A percentile compares a stretch with the other conserved stretches of the same genome.
Evolutionary conservation across 768 basidiomycete species (phyloP).

Genomic region (Austroboletus eburneus): DNA sequence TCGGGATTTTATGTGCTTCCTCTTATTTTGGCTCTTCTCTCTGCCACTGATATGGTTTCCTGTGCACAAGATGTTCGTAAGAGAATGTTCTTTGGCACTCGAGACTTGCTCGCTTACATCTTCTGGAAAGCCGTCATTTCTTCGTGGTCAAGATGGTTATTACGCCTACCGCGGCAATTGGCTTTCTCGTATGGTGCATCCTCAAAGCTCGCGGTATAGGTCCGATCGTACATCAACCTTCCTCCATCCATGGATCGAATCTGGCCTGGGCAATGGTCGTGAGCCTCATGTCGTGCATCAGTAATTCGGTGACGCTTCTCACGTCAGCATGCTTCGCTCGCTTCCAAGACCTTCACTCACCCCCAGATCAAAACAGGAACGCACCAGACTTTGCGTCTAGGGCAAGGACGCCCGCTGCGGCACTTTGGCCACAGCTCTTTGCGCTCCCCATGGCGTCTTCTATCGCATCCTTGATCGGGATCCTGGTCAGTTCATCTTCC

Average conservation of each 20-base stretch:
- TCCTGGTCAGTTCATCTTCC: constrained; percentile 77
- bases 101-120: constrained; percentile 2
- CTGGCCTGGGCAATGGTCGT: constrained; percentile 75
- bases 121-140: constrained; percentile 55
- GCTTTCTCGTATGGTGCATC: constrained; percentile 77
- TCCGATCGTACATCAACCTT: constrained; percentile 64
- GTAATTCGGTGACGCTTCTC: constrained; percentile 73
- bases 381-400: constrained; percentile 75
- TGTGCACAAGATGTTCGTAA: constrained; percentile 68
- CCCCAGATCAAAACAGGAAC: constrained; percentile 41
- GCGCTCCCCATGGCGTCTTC: constrained; percentile 72
- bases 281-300: constrained; percentile 72
- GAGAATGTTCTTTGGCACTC: constrained; percentile 6
- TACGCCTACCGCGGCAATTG: constrained; percentile 63
- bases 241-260: constrained; percentile 58
- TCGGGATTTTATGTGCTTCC: constrained; percentile 76
- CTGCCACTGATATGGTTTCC: constrained; percentile 81
- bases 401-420: constrained; percentile 51
- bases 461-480: constrained; percentile 73
- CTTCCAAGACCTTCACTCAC: constrained; percentile 14
- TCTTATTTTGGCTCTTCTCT: constrained; percentile 81
- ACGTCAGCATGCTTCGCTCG: constrained; percentile 39
- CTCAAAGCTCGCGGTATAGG: constrained; percentile 75
- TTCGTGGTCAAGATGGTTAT: constrained; percentile 78
- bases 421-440: constrained; percentile 62